Base-by-base conservation (phyloP, 2,329 filamentous ascomycete species). In the Penicillium sp. region DNA sequence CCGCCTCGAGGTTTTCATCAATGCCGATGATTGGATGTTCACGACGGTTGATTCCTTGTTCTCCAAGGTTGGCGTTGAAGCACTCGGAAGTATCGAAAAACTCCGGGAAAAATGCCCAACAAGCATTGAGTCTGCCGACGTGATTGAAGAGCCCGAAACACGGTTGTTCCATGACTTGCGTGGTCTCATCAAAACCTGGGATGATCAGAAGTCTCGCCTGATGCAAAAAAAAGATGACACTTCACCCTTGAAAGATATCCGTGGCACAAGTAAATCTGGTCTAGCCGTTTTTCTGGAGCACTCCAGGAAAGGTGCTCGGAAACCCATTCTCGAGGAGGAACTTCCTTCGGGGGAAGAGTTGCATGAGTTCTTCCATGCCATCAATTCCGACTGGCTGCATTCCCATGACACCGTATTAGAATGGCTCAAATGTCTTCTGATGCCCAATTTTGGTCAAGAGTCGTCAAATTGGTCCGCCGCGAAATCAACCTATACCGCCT, bases 1-100 rank as follows among this genome's bases (percentile, higher is more conserved):
- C 50, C 80, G 82, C 45, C 70, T 86, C 11, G 78, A 81, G 55
- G 67, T 77, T 5, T 81, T 78, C 56, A 72, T 77, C 24, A 75
- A 82, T 58, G 81, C 83, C 2, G 85, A 87, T 65, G 76, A 83
- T 56, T 81, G 77, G 68, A 72, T 84, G 62, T 84, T 83, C 59
- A 79, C 80, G 48, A 80, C 80, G 2, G 71, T 81, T 13, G 77
- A 79, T 22, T 75, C 77, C 45, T 70, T 84, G 3, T 78, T 86
- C 48, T 75, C 76, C 44, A 81, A 77, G 56, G 61, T 84, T 22
- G 79, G 77, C 1, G 71, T 85, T 14, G 70, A 79, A 27, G 70
- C 70, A 5, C 59, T 81, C 5, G 75, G 75, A 7, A 70, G 73
- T n/a, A 70, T 78, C 3, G 69, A 77, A 43, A 66, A 69, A 45